Percentiles rank a stretch among this genome's conserved stretches.
phyloP scores from a whole-genome alignment of 352 stramenopile species.

The Phytophthora foliorum region DNA sequence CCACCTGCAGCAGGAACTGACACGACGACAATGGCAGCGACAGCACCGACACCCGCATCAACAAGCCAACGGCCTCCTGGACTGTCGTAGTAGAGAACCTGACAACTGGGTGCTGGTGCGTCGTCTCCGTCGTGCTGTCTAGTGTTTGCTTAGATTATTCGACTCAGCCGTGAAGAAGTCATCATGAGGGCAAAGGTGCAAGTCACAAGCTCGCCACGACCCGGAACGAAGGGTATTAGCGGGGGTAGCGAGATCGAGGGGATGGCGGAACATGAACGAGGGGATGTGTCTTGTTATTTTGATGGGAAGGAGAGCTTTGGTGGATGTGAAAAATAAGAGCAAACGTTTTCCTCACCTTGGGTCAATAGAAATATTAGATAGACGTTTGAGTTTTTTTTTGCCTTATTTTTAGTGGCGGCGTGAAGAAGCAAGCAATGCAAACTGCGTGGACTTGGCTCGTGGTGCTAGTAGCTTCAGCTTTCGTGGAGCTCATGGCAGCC shows the following conservation, averaged over 20 bases:
- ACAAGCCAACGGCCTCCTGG: slow-evolving; percentile 20
- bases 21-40: slow-evolving; percentile 17
- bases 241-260: slow-evolving; percentile 25
- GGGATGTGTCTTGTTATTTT: slow-evolving; percentile 49
- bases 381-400: no score
- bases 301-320: slow-evolving; percentile 37
- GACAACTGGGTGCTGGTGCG: slow-evolving; percentile 22
- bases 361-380: no score
- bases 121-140: slow-evolving; percentile 27
- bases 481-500: neutral
- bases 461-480: slow-evolving; percentile 9
- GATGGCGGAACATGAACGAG: slow-evolving; percentile 31
- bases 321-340: slow-evolving; percentile 61
- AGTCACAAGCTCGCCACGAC: slow-evolving; percentile 22
- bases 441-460: slow-evolving; percentile 7
- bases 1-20: slow-evolving; percentile 20
- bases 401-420: slow-evolving; percentile 50
- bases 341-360: slow-evolving; percentile 18
- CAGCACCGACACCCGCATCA: slow-evolving; percentile 20
- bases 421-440: no score
- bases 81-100: slow-evolving; percentile 37
- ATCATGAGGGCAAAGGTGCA: slow-evolving; percentile 21
- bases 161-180: slow-evolving; percentile 27
- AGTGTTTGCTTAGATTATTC: slow-evolving; percentile 43
- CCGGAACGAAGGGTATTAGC: slow-evolving; percentile 22